Evolutionary conservation across 2,329 filamentous ascomycete genomes (phyloP).

Genomic region (Anisogramma anomala): DNA sequence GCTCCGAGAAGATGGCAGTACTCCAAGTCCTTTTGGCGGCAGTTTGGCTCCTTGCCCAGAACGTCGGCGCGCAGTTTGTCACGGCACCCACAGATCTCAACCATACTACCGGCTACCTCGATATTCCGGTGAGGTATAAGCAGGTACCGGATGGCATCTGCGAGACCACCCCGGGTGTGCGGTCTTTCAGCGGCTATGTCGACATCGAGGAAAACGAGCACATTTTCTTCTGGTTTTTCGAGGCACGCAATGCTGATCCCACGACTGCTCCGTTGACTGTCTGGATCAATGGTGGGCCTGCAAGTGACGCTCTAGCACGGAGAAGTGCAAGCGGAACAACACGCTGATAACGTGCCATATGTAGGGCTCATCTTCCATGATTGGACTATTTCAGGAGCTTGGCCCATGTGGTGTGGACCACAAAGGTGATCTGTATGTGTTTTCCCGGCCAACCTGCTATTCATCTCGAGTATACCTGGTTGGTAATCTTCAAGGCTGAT

Average conservation of each 20-base stretch:
- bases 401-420: constrained; percentile 30
- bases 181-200: constrained; percentile 32
- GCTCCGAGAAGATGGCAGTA: not conserved
- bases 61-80: constrained; percentile 23
- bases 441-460: too few species aligned
- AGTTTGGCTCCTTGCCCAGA: constrained; percentile 1
- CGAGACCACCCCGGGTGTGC: constrained; percentile 30
- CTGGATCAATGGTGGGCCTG: constrained; percentile 42
- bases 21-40: not conserved
- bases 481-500: not conserved
- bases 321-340: too few species aligned
- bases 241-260: constrained; percentile 33
- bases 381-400: constrained; percentile 41
- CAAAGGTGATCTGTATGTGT: constrained; percentile 25
- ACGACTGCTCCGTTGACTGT: constrained; percentile 34
- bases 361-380: constrained; percentile 36
- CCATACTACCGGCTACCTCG: constrained; percentile 23
- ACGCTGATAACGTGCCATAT: not conserved
- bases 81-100: constrained; percentile 26
- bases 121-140: constrained; percentile 34
- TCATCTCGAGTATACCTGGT: too few species aligned
- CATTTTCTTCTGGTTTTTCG: constrained; percentile 40
- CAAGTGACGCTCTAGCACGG: too few species aligned
- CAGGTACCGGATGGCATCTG: constrained; percentile 35
- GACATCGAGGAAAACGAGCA: constrained; percentile 29